Conservation (phyloP, 148 eudicot species). For the Dianthus caryophyllus region DNA sequence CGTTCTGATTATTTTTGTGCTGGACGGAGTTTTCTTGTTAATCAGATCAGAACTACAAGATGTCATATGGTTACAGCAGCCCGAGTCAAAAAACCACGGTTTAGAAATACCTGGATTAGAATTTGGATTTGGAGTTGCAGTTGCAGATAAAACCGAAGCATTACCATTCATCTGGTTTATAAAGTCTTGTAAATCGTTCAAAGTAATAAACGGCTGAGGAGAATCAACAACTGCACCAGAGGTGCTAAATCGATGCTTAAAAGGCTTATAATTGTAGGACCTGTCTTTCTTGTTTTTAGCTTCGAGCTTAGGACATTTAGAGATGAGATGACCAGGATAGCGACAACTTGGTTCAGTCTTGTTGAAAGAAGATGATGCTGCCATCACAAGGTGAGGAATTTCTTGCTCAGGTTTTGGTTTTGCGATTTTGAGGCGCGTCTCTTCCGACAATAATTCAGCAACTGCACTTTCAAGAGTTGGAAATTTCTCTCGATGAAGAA, state of each 20-base stretch:
- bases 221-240: not conserved
- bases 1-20: not conserved
- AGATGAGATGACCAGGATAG: constrained; percentile 9
- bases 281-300: constrained; percentile 1
- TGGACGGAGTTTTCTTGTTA: not conserved
- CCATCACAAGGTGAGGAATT: not conserved
- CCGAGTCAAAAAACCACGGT: constrained; percentile 15
- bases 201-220: not conserved
- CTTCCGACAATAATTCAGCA: constrained; percentile 6
- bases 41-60: not conserved
- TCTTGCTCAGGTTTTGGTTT: not conserved
- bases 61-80: constrained; percentile 16
- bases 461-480: constrained; percentile 6
- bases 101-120: too few species aligned
- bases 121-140: not conserved
- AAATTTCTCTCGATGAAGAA: constrained; percentile 1
- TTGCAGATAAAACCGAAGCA: not conserved
- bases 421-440: not conserved
- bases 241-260: not conserved
- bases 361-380: not conserved
- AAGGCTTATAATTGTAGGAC: not conserved
- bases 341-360: not conserved
- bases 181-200: not conserved
- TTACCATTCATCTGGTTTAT: not conserved
- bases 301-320: not conserved